Evolutionary conservation across 176 grass and related monocot species (phyloP), one percentile per base, ranked within the genome.

Genomic region (Zoysia japonica): DNA sequence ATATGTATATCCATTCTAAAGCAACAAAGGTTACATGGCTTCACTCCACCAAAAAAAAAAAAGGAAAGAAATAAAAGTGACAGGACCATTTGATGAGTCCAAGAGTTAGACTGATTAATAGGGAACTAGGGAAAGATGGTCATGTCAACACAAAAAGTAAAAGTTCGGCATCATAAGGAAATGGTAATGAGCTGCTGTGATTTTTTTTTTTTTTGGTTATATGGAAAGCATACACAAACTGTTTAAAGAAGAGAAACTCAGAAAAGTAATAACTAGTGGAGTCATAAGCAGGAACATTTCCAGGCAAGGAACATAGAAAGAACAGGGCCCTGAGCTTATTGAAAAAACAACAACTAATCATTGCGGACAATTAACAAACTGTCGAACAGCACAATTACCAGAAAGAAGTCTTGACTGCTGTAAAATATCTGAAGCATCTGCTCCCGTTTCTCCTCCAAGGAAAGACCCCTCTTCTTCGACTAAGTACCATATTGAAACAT

Each of bases 371-470:
- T 13, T 51, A 86, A 78, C 11, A 48, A 67, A 68, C 41, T 70
- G 67, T 54, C 3, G 7, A 68, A 11, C 16, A 3, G 43, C 60
- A 14, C 52, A 71, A 64, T 90, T 71, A 98, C 95, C 67, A 98
- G 90, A 87, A 87, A 94, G 83, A 98, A 94, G 40, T 92, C 89
- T 59, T 98, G 95, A 44, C 82, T 90, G 9, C 89, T 92, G 3
- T 94, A 94, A 73, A 98, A 94, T 40, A 98, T 94, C 48, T 98
- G 95, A 87, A 98, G 95, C 89, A 98, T 98, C 19, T 98, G 95
- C 76, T 98, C 95, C 19, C 89, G 75, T 61, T 98, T 98, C 83
- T 98, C 95, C 88, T 98, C 92, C 80, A 98, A 75, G 0, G 90
- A 94, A 78, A 94, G 95, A 4, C 95, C 92, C 87, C 95, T 94